Percentiles rank a stretch among this genome's conserved stretches.
These are phyloP conservation scores for Ogataea methanolica DNA, from an alignment of 805 yeast species.

Conservation along the genomic window DNA sequence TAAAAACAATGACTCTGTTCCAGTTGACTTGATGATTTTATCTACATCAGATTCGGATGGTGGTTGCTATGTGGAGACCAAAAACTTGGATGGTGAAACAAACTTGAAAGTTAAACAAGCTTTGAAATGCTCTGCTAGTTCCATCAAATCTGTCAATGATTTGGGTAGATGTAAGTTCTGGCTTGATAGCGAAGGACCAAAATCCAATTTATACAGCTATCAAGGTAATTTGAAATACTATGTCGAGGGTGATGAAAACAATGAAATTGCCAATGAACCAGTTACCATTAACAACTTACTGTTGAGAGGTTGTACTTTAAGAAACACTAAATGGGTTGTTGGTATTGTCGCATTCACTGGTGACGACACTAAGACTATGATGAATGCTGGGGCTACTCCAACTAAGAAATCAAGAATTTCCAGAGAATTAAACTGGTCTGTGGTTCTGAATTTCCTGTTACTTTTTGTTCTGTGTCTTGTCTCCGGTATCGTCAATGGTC, in stretches of 20 bases:
- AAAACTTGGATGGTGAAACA: slow-evolving; percentile 78
- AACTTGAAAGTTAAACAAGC: slow-evolving; percentile 76
- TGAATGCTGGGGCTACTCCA: slow-evolving; percentile 77
- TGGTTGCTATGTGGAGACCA: slow-evolving; percentile 69
- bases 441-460: slow-evolving; percentile 58
- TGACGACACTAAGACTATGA: slow-evolving; percentile 73
- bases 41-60: slow-evolving; percentile 69
- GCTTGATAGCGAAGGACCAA: slow-evolving; percentile 83
- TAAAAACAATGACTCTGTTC: slow-evolving; percentile 67
- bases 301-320: slow-evolving; percentile 69
- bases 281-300: slow-evolving; percentile 64
- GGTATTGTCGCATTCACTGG: slow-evolving; percentile 78
- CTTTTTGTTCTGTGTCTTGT: slow-evolving; percentile 64
- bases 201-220: slow-evolving; percentile 69
- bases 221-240: slow-evolving; percentile 62
- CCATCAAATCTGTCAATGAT: slow-evolving; percentile 38
- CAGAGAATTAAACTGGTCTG: slow-evolving; percentile 66
- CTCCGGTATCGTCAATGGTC: slow-evolving; percentile 68
- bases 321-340: slow-evolving; percentile 81
- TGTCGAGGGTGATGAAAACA: slow-evolving; percentile 33
- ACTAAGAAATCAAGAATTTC: slow-evolving; percentile 72
- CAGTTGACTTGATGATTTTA: slow-evolving; percentile 67
- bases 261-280: slow-evolving; percentile 49
- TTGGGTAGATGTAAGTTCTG: slow-evolving; percentile 51
- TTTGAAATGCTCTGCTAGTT: slow-evolving; percentile 47